These are phyloP conservation scores for Coemansia sp. DNA, from an alignment of 192 early-diverging fungal species.

Conservation along the genomic window DNA sequence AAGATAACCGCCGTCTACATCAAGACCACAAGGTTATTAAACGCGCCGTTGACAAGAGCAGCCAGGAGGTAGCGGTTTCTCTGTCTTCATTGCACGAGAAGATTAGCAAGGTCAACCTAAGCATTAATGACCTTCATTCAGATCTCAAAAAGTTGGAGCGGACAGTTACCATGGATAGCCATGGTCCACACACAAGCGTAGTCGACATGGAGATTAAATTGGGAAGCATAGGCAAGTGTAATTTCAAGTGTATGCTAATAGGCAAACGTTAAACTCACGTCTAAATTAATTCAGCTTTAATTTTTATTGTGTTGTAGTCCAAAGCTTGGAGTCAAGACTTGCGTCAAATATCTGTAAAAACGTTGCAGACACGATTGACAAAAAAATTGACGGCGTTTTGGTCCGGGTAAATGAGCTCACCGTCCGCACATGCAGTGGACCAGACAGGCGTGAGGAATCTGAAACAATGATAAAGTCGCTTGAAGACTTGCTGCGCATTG, in stretches of 20 bases:
- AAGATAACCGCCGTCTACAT: conserved; percentile 33
- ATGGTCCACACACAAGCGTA: conserved; percentile 13
- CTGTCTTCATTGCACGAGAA: conserved; percentile 50
- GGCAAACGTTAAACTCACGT: not conserved
- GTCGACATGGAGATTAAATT: conserved; percentile 47
- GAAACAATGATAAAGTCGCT: not conserved
- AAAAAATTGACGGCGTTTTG: conserved; percentile 2
- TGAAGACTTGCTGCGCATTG: not conserved
- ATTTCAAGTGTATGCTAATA: not conserved
- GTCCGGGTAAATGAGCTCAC: not conserved
- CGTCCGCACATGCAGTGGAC: not conserved
- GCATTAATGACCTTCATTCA: conserved; percentile 47
- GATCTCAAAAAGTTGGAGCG: conserved; percentile 48
- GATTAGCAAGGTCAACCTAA: conserved; percentile 42
- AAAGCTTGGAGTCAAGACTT: conserved; percentile 16
- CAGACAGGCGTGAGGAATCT: not conserved
- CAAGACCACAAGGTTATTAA: conserved; percentile 43
- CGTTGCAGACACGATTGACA: conserved; percentile 4
- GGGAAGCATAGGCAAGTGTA: conserved; percentile 29
- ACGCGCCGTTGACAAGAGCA: conserved; percentile 26
- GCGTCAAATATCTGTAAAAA: not conserved
- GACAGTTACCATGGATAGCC: conserved; percentile 19
- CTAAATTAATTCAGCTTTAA: not conserved
- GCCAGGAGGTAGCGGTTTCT: conserved; percentile 26
- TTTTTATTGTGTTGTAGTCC: conserved; percentile 6